phyloP scores from a whole-genome alignment of 345 rosid genomes.

The Erodium maritimum region DNA sequence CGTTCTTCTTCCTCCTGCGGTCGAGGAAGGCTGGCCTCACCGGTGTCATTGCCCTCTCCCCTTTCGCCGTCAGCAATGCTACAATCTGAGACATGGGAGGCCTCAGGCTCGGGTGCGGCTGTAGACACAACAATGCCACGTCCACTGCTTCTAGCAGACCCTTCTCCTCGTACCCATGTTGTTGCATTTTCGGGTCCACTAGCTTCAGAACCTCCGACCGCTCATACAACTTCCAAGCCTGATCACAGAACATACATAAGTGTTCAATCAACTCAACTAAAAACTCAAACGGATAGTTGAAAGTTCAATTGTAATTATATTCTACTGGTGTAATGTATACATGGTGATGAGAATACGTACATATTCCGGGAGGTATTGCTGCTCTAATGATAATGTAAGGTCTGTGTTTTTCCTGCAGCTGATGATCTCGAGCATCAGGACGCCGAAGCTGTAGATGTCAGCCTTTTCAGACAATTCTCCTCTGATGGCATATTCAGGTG shows the following conservation, averaged over 20 bases:
- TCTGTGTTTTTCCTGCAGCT: conserved; percentile 54
- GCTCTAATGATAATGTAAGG: conserved; percentile 40
- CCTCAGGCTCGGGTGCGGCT: conserved; percentile 33
- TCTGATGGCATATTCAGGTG: conserved; percentile 60
- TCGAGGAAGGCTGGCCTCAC: conserved; percentile 29
- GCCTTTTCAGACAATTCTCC: conserved; percentile 65
- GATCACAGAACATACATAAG: too few species aligned
- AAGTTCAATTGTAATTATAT: too few species aligned
- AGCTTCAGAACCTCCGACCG: conserved; percentile 24
- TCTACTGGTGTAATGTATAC: too few species aligned
- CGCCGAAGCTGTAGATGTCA: conserved; percentile 64
- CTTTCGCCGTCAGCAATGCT: conserved; percentile 41
- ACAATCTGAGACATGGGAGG: conserved; percentile 58
- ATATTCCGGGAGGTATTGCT: conserved; percentile 66
- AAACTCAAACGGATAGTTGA: too few species aligned
- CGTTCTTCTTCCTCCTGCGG: conserved; percentile 13
- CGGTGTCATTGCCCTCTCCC: conserved; percentile 22
- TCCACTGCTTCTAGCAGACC: conserved; percentile 32
- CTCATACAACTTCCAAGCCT: conserved; percentile 59
- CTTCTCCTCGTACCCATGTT: conserved; percentile 23
- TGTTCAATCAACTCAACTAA: too few species aligned
- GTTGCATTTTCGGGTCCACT: conserved; percentile 34
- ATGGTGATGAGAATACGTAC: conserved; percentile 16
- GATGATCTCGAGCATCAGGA: conserved; percentile 50
- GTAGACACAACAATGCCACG: conserved; percentile 50